Conservation (phyloP, 371 early-diverging fungal species). For the Coemansia sp. region DNA sequence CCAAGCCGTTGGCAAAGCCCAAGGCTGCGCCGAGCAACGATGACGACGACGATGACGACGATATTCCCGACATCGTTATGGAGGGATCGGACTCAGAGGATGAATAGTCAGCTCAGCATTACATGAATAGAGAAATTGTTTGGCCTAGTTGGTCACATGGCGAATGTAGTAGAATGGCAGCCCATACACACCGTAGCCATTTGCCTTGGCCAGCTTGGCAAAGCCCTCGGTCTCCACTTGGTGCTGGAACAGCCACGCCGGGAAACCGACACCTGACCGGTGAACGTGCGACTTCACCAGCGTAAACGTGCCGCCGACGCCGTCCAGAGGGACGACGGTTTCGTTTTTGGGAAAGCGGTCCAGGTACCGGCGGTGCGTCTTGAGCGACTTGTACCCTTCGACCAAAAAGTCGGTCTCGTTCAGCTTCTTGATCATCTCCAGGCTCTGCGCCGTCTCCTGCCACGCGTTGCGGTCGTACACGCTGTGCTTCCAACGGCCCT, state of each 20-base stretch:
- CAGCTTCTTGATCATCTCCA: constrained; percentile 56
- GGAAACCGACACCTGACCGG: constrained; percentile 66
- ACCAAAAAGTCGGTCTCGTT: constrained; percentile 53
- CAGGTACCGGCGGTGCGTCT: constrained; percentile 40
- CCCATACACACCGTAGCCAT: constrained; percentile 64
- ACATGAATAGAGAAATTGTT: too few relatives aligned
- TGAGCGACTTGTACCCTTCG: constrained; percentile 51
- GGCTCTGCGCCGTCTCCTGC: constrained; percentile 63
- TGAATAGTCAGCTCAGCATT: constrained; percentile 5
- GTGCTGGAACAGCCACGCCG: constrained; percentile 61
- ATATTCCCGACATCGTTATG: constrained; percentile 43
- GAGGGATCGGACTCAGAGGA: constrained; percentile 43
- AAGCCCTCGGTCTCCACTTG: constrained; percentile 75
- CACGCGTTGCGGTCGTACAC: constrained; percentile 70
- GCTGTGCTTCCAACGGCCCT: constrained; percentile 37
- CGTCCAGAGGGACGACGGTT: constrained; percentile 59
- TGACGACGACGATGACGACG: constrained; percentile 5
- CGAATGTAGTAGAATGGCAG: constrained; percentile 60
- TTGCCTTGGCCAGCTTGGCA: constrained; percentile 67
- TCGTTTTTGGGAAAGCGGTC: constrained; percentile 38
- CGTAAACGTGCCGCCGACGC: constrained; percentile 66
- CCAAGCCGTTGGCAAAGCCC: background rate
- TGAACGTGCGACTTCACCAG: constrained; percentile 68
- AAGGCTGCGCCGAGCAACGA: constrained; percentile 4
- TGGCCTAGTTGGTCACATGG: constrained; percentile 47